These are phyloP conservation scores for Juglanconis juglandina DNA, from an alignment of 2,329 filamentous ascomycete species.

Conservation along the genomic window DNA sequence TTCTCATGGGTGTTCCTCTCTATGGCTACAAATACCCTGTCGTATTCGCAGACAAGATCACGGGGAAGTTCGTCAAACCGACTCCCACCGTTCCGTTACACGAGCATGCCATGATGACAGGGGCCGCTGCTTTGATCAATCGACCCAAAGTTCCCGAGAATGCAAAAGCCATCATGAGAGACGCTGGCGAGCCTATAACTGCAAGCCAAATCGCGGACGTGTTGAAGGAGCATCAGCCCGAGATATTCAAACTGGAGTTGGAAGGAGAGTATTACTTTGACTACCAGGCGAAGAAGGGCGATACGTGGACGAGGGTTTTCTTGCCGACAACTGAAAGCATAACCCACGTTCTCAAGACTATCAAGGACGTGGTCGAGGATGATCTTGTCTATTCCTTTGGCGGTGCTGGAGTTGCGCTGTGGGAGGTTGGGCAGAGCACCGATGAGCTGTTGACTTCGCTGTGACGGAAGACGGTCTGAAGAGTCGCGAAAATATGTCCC, in stretches of 20 bases:
- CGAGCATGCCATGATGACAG: slow-evolving; percentile 1
- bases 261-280: slow-evolving; percentile 18
- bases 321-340: slow-evolving; percentile 14
- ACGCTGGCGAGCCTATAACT: slow-evolving; percentile 15
- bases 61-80: slow-evolving; percentile 9
- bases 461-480: not conserved
- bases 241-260: slow-evolving; percentile 5
- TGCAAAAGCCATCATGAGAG: slow-evolving; percentile 2
- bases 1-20: slow-evolving; percentile 21
- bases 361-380: slow-evolving; percentile 13
- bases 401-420: slow-evolving; percentile 17
- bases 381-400: slow-evolving; percentile 8
- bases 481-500: no score
- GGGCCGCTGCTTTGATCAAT: not conserved
- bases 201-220: slow-evolving; percentile 11
- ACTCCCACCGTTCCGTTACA: not conserved
- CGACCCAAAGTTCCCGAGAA: slow-evolving; percentile 3
- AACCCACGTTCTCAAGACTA: slow-evolving; percentile 11
- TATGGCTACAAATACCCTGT: slow-evolving; percentile 24
- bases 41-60: slow-evolving; percentile 6
- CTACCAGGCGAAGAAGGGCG: slow-evolving; percentile 6
- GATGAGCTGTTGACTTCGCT: slow-evolving; percentile 13
- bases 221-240: slow-evolving; percentile 5
- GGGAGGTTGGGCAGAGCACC: slow-evolving; percentile 20
- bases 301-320: slow-evolving; percentile 8